phyloP scores from a whole-genome alignment of 225 moss, liverwort and hornwort genomes.

The Pleurozium schreberi region DNA sequence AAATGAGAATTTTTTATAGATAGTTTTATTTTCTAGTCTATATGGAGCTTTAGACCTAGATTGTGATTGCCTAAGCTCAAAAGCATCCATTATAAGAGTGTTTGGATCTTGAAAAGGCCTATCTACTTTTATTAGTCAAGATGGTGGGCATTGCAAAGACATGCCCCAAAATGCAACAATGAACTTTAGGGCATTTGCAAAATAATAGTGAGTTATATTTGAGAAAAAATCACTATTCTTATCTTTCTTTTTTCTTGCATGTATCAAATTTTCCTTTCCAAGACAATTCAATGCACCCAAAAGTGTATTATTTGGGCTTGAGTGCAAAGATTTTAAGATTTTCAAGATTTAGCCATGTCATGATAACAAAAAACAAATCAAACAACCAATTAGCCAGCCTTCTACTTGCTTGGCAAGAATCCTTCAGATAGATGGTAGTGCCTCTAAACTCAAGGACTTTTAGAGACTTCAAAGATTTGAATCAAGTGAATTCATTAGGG shows the following conservation, averaged over 20 bases:
- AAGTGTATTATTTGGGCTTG: not conserved
- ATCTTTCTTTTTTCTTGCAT: not conserved
- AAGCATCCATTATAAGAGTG: not conserved
- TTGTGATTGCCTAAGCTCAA: not conserved
- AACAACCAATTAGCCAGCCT: not conserved
- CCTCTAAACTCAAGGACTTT: not conserved
- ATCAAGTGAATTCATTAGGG: not conserved
- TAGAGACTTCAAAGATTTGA: accelerated
- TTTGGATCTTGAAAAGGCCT: not conserved
- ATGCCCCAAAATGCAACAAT: accelerated
- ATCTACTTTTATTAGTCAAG: not conserved
- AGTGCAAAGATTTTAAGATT: not conserved
- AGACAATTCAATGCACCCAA: not conserved
- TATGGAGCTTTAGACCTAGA: not conserved
- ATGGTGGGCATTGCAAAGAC: accelerated
- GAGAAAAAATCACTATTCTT: too few relatives aligned
- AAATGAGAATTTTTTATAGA: not conserved
- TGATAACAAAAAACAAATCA: accelerated
- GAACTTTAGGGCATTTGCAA: not conserved
- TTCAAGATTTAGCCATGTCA: too few relatives aligned
- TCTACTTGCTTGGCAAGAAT: too few relatives aligned
- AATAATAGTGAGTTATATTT: too few relatives aligned
- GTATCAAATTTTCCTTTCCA: not conserved
- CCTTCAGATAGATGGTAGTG: not conserved
- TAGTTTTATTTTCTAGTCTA: not conserved